Base-by-base conservation (phyloP, 306 rosid species). In the Vigna angularis region DNA sequence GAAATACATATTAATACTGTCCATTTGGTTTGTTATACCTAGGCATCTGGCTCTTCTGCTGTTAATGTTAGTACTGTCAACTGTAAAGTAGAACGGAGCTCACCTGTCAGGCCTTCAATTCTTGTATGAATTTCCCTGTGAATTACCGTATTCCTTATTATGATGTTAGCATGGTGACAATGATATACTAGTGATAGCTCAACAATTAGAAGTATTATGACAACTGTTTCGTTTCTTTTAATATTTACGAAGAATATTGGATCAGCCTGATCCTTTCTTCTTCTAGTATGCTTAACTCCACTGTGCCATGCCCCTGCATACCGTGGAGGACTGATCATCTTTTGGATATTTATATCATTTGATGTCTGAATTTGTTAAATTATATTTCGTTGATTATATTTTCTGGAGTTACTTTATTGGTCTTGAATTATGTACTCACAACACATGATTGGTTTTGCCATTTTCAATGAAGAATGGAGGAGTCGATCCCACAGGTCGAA, bases 11-110 rank as follows among this genome's bases (percentile, higher is more conserved):
- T 61, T 18, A 32, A 30, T 15, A 30, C 38, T 55, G 58, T 24
- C 28, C 50, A 40, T 50, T 51, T 66, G 72, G 65, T 70, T 52
- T 55, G 28, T 73, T 17, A 73, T 72, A 49, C 66, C 65, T 83
- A 91, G 98, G 90, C 73, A 73, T 78, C 95, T 66, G 92, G 92
- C 75, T 49, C 92, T 38, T 67, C 92, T 71, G 88, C 88, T 74
- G 78, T 84, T 66, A 57, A 78, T 79, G 89, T 71, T 49, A 87
- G 81, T 86, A 89, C 91, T 2, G 85, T 88, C 86, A 91, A 88
- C 85, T 85, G 93, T 80, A 93, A 91, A 89, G 87, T 88, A 76
- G 93, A 87, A 76, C 90, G 91, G 79, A 86, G 88, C 83, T 93
- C 98, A 67, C 95, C 95, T 76, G 91, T 79, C 74, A 87, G 89